phyloP scores from a whole-genome alignment of 768 basidiomycete genomes.

The Termitomyces sp. region DNA sequence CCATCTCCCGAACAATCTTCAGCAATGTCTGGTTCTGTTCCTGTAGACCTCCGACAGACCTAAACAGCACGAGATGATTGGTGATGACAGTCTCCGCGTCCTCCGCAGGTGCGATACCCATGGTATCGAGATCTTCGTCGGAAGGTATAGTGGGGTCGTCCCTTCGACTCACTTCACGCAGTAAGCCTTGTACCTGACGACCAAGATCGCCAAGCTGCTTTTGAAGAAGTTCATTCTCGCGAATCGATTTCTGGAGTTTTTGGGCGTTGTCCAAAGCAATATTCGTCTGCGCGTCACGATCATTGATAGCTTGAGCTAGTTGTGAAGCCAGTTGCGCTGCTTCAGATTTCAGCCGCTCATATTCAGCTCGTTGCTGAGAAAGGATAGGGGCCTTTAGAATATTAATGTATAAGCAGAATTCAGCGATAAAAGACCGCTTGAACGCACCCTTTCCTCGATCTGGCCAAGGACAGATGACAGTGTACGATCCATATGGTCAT shows the following conservation, averaged over 20 bases:
- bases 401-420: neutral
- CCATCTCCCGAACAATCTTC: slow-evolving; percentile 77
- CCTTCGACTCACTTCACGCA: slow-evolving; percentile 74
- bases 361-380: slow-evolving; percentile 85
- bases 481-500: slow-evolving; percentile 78
- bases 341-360: slow-evolving; percentile 77
- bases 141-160: slow-evolving; percentile 79
- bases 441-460: slow-evolving; percentile 60
- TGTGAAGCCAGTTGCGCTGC: slow-evolving; percentile 77
- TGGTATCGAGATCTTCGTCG: slow-evolving; percentile 52
- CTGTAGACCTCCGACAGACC: slow-evolving; percentile 74
- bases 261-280: slow-evolving; percentile 55
- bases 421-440: slow-evolving; percentile 43
- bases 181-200: slow-evolving; percentile 74
- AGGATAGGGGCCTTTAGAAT: slow-evolving; percentile 75
- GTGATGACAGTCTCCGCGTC: slow-evolving; percentile 80
- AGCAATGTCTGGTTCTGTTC: slow-evolving; percentile 88
- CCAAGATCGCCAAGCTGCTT: slow-evolving; percentile 80
- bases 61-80: slow-evolving; percentile 84
- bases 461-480: slow-evolving; percentile 77
- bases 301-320: slow-evolving; percentile 65
- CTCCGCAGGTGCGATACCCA: slow-evolving; percentile 35
- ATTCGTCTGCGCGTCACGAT: slow-evolving; percentile 62
- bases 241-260: slow-evolving; percentile 50
- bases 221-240: slow-evolving; percentile 64